Base-by-base conservation (phyloP, 2,329 filamentous ascomycete species). In the Kalmusia sp. region DNA sequence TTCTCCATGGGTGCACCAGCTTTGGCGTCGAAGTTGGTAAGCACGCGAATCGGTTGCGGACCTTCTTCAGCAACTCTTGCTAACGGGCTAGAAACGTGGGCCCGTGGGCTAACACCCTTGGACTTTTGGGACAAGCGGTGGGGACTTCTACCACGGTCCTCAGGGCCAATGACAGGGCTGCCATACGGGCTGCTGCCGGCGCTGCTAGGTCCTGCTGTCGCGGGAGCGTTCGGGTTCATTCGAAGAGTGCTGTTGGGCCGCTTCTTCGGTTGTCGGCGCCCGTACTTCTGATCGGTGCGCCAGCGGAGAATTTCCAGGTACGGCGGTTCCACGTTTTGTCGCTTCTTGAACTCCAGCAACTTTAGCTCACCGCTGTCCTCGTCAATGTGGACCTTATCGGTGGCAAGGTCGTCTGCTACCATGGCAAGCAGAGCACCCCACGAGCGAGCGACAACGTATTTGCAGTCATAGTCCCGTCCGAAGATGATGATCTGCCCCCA, bases 401-500 rank as follows among this genome's bases (percentile, higher is more conserved):
- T 95, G 65, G 90, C 95, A 66, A 99, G 80, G 69, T 99, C 95
- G 69, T 99, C 95, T 25, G 95, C 92, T 6, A 97, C 85, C 27
- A 87, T 85, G 45, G 92, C 92, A 17, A 99, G 78, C 70, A 99
- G 93, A 8, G 89, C 84, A 14, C 87, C 86, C 95, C 95, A 99
- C 1, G 93, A 98, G 56, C 91, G 87, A 25, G 95, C 91, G 51
- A 99, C 84, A 6, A 99, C 95, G 71, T 96, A 99, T 79, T 99
- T 99, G 76, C 91, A 96, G 72, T 99, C 95, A 76, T 96, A 99
- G 78, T 99, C 95, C 55, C 95, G 91, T 45, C 95, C 95, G 73
- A 96, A 97, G 57, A 99, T 84, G 67, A 99, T 96, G 61, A 99
- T 87, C 74, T 99, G 95, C 49, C 95, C 95, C 93, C 95, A 99